phyloP scores from a whole-genome alignment of 2,329 filamentous ascomycete genomes.

The Aspergillus versicolor region DNA sequence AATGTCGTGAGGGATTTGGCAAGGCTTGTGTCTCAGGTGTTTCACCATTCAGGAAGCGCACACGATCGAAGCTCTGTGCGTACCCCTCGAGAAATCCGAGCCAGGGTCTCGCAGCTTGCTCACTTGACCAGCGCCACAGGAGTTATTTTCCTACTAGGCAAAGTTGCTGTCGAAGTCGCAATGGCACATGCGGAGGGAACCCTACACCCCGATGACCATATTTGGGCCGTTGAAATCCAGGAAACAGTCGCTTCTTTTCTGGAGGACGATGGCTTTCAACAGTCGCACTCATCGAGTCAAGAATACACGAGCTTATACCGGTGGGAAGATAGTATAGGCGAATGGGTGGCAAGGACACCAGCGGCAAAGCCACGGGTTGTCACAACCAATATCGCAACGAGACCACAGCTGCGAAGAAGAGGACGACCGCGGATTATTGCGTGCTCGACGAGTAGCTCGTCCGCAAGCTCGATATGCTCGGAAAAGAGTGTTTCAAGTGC shows the following conservation, averaged over 20 bases:
- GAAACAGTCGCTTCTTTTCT: conserved; percentile 28
- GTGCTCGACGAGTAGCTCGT: conserved; percentile 27
- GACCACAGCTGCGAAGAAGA: conserved; percentile 10
- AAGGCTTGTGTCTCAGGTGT: conserved; percentile 33
- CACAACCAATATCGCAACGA: background rate
- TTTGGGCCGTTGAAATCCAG: conserved; percentile 41
- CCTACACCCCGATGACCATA: conserved; percentile 37
- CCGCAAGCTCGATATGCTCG: conserved; percentile 20
- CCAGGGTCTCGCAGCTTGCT: conserved; percentile 26
- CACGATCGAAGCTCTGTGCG: conserved; percentile 22
- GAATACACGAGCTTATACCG: conserved; percentile 37
- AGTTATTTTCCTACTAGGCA: conserved; percentile 32
- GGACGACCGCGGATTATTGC: conserved; percentile 14
- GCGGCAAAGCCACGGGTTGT: conserved; percentile 24
- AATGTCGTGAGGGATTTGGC: conserved; percentile 36
- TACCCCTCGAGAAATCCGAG: conserved; percentile 26
- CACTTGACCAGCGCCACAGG: conserved; percentile 20
- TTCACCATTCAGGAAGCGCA: conserved; percentile 32
- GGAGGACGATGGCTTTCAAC: conserved; percentile 7
- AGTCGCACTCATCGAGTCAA: conserved; percentile 14
- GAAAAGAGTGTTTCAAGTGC: conserved; percentile 25
- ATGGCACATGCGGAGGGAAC: conserved; percentile 42
- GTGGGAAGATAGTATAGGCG: conserved; percentile 59
- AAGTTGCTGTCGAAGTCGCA: conserved; percentile 39
- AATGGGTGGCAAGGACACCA: conserved; percentile 56